A percentile compares a stretch with the other conserved stretches of the same genome.
These are phyloP conservation scores for Madurella fahalii DNA, from an alignment of 2,329 filamentous ascomycete genomes.

Conservation along the genomic window DNA sequence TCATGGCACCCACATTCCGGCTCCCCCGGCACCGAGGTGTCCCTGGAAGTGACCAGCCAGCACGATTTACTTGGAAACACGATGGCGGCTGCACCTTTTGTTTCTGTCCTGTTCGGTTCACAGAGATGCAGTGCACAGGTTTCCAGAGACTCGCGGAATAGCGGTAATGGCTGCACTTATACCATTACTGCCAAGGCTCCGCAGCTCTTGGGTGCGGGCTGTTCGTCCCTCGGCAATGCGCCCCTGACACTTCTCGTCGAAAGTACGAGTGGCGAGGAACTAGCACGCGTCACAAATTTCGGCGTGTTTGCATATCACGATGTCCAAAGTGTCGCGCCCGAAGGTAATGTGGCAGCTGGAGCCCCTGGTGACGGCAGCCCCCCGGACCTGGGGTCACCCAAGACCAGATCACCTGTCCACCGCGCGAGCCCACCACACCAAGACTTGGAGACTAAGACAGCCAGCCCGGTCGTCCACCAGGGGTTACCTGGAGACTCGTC, in stretches of 20 bases:
- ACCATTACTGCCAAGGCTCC: constrained; percentile 70
- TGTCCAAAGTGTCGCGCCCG: constrained; percentile 23
- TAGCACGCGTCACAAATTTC: constrained; percentile 46
- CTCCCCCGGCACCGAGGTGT: constrained; percentile 63
- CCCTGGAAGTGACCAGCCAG: constrained; percentile 68
- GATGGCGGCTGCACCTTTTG: constrained; percentile 53
- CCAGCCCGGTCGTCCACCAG: constrained; percentile 28
- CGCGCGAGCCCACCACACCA: constrained; percentile 39
- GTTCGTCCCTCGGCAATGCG: constrained; percentile 44
- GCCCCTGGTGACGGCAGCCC: constrained; percentile 32
- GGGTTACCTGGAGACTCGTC: constrained; percentile 35
- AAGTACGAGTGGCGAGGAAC: constrained; percentile 47
- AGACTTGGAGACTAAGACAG: constrained; percentile 30
- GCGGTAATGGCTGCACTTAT: constrained; percentile 62
- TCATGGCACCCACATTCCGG: constrained; percentile 69
- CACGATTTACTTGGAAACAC: constrained; percentile 58
- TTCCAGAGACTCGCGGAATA: constrained; percentile 55
- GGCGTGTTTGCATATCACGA: constrained; percentile 43
- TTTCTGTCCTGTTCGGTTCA: constrained; percentile 74
- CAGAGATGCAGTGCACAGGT: constrained; percentile 66
- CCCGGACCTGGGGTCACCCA: constrained; percentile 40
- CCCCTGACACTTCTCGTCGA: constrained; percentile 53
- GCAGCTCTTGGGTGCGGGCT: constrained; percentile 49
- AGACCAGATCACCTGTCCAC: constrained; percentile 42
- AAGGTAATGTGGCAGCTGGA: constrained; percentile 28